Evolutionary conservation across 2,329 filamentous ascomycete genomes (phyloP), one percentile per base, ranked within the genome.

Genomic region (Sclerotinia trifoliorum): DNA sequence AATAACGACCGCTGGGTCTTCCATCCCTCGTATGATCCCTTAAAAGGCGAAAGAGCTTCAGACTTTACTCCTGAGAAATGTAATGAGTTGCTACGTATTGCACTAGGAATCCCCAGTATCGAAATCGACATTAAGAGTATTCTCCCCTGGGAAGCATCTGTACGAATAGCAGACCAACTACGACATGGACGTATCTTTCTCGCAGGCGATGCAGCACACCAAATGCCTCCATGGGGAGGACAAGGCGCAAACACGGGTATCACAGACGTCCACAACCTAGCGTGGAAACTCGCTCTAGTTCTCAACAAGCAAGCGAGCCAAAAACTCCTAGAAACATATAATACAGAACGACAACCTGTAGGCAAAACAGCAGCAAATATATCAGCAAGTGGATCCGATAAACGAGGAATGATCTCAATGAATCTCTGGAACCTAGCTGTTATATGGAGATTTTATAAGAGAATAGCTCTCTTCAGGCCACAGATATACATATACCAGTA

Each of bases 131-230:
- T 80, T 44, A 76, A 78, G 44, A 77, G 75, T 8, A 78, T 78
- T 10, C 71, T 77, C 0, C 74, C 74, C 4, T 80, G 78, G 78
- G 74, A 78, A 42, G 68, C 77, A 10, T 73, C 71, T 19, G 78
- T 76, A 17, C 71, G 73, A 1, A 69, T 77, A 1, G 78, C 76
- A 1, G 71, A 75, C 8, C 71, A 69, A 6, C 74, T 78, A 42
- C 74, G 72, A 57, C 49, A 70, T 10, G 76, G 75, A 0, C 74
- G 77, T 7, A 71, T 80, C 39, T 80, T 80, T 66, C 75, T 86
- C 24, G 75, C 84, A 10, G 83, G 83, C 1, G 82, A 85, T 72
- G 80, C 82, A 6, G 83, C 83, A 2, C 83, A 85, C 73, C 71
- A 83, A 11, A 81, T 82, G 78, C 79, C 80, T 2, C 80, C 80